Base-by-base conservation (phyloP, 176 grass and related monocot genomes). In the Aegilops tauschii region DNA sequence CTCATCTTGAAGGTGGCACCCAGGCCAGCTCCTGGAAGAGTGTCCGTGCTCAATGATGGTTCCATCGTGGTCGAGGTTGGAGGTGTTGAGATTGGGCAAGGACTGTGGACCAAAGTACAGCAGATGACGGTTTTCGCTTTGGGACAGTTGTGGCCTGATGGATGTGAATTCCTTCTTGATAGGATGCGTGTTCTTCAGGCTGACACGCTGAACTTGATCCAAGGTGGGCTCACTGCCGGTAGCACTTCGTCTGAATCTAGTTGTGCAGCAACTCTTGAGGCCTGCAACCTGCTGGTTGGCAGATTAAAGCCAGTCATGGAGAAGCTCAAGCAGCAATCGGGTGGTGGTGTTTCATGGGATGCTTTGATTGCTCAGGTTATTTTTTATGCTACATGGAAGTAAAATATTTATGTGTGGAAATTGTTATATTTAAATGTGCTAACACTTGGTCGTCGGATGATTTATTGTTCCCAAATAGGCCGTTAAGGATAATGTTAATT, bases 31-130 rank as follows among this genome's bases (percentile, higher is more conserved):
- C 86, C 88, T 5, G 91, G 89, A 37, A 86, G 88, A 86, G 91
- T 96, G 17, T 96, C 89, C 5, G 45, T 96, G 40, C 82, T 96
- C 37, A 83, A 86, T 36, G 91, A 93, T 65, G 87, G 86, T 2
- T 93, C 89, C 50, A 82, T 96, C n/a, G 66, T 90, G 56, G 87
- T 93, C 34, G 79, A 93, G 78, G 94, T 96, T n/a, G 91, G 91
- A 67, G 91, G 94, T 39, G 23, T 91, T 66, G 91, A 96, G 76
- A 74, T 96, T 27, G 94, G 94, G 5, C 91, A 93, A 80, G 89
- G 94, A 6, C 71, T 47, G 3, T 93, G 94, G 94, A 93, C 91
- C 1, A 93, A 95, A 82, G 91, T 91, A 27, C 61, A 63, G 9
- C 94, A 97, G 63, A 87, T 89, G 82, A 77, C 94, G 3, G 87